Base-by-base conservation (phyloP, 305 asterid species). In the Fraxinus velutina region DNA sequence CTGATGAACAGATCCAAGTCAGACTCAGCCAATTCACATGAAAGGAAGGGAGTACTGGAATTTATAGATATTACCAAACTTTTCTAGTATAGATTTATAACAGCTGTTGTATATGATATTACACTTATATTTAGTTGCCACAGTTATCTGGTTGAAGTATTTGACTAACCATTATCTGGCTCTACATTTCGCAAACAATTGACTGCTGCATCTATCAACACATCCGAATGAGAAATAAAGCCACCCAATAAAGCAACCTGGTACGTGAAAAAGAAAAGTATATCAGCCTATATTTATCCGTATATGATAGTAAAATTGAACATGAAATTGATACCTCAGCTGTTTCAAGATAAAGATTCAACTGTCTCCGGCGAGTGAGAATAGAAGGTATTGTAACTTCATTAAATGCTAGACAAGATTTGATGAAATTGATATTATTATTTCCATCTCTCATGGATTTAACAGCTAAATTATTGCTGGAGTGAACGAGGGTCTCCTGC, bases 311-410 rank as follows among this genome's bases (percentile, higher is more conserved):
- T 15, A 32, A 62, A 47, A 37, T 36, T 62, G 76, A 57, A 79
- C 21, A 78, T 17, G 30, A 81, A 81, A 81, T 75, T 42, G 81
- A 70, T 83, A 94, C 98, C 97, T 94, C 97, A 24, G 97, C 93
- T 73, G 98, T 92, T 87, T 88, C 97, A 81, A 93, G 88, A 88
- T 91, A 93, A 64, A 94, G 91, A 88, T 89, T 92, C 90, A 92
- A 77, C 91, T 90, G 97, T 85, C 91, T 89, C 80, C 86, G 73
- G 85, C 73, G 78, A 77, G 84, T 71, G 42, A 92, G 90, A 64
- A 92, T 86, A 62, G 94, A 92, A 84, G 97, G 93, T 86, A 94
- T 88, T 76, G 97, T 93, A 82, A 94, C 97, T 89, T 94, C 97
- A 89, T 89, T 88, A 85, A 89, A 94, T 5, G 97, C 93, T 83